Evolutionary conservation across 495 filamentous ascomycete species (phyloP).

Genomic region (Hyaloscypha variabilis): DNA sequence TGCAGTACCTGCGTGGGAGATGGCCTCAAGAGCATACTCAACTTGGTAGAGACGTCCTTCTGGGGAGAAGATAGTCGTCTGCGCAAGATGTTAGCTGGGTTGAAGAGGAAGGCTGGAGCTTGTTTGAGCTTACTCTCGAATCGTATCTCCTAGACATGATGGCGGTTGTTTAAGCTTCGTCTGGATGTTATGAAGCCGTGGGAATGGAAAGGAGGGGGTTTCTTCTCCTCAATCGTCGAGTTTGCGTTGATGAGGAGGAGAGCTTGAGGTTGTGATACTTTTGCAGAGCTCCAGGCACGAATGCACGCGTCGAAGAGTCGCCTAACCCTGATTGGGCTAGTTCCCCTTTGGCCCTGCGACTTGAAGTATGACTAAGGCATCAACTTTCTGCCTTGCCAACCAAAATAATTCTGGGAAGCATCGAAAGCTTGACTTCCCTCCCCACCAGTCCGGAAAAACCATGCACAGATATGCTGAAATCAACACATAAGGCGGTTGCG

Average conservation of each 20-base stretch:
- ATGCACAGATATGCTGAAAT: conserved; percentile 56
- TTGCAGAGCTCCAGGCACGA: conserved; percentile 32
- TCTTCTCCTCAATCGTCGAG: neutral
- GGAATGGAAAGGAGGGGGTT: neutral
- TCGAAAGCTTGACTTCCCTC: conserved; percentile 1
- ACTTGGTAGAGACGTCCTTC: conserved; percentile 98
- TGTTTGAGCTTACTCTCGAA: conserved; percentile 73
- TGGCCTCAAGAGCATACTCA: conserved; percentile 98
- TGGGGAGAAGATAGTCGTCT: conserved; percentile 99
- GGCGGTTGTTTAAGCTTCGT: conserved; percentile 1
- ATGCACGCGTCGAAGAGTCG: conserved; percentile 18
- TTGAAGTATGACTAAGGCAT: neutral
- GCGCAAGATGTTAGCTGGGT: conserved; percentile 44
- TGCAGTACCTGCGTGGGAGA: conserved; percentile 96
- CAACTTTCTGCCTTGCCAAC: conserved; percentile 8
- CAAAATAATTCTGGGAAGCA: conserved; percentile 9
- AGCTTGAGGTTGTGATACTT: conserved; percentile 17
- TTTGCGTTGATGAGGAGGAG: neutral
- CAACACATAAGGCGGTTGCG: conserved; percentile 59
- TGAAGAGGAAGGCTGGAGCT: conserved; percentile 21
- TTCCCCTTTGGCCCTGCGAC: too few relatives aligned
- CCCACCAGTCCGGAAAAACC: neutral
- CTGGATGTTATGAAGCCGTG: neutral
- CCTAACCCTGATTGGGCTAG: neutral
- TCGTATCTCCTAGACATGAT: conserved; percentile 98